These are phyloP conservation scores for Dendrothele bispora DNA, from an alignment of 768 basidiomycete genomes.

Conservation along the genomic window DNA sequence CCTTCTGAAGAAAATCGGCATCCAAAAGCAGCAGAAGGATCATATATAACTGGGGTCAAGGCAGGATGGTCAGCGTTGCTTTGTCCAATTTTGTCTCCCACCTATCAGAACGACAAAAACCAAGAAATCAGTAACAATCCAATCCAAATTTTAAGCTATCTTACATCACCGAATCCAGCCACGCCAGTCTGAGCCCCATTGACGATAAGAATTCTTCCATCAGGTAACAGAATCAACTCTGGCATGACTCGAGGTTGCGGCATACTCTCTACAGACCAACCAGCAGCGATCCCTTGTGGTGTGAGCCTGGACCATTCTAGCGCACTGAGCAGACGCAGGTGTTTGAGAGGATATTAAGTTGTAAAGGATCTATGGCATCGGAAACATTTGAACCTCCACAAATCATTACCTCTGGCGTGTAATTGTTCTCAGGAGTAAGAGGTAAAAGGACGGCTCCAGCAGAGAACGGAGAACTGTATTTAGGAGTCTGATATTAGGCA, in stretches of 20 bases:
- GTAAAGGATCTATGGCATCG: constrained; percentile 16
- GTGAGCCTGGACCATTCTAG: constrained; percentile 17
- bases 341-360: no score
- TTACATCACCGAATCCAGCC: constrained; percentile 10
- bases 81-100: constrained; percentile 22
- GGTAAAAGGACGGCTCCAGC: constrained; percentile 14
- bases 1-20: constrained; percentile 18
- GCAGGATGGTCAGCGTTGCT: constrained; percentile 26
- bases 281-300: constrained; percentile 20
- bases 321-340: constrained; percentile 24
- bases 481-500: no score
- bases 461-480: constrained; percentile 19
- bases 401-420: constrained; percentile 35
- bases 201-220: constrained; percentile 24
- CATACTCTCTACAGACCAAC: constrained; percentile 25
- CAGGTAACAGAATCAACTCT: constrained; percentile 16
- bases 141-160: no score
- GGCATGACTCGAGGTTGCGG: constrained; percentile 15
- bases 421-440: no score
- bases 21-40: no score
- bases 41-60: constrained; percentile 20
- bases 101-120: constrained; percentile 8
- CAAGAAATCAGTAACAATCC: no score
- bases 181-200: constrained; percentile 23
- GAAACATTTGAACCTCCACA: constrained; percentile 29